phyloP scores from a whole-genome alignment of 75 land plant species.

The Ceratopteris richardii region DNA sequence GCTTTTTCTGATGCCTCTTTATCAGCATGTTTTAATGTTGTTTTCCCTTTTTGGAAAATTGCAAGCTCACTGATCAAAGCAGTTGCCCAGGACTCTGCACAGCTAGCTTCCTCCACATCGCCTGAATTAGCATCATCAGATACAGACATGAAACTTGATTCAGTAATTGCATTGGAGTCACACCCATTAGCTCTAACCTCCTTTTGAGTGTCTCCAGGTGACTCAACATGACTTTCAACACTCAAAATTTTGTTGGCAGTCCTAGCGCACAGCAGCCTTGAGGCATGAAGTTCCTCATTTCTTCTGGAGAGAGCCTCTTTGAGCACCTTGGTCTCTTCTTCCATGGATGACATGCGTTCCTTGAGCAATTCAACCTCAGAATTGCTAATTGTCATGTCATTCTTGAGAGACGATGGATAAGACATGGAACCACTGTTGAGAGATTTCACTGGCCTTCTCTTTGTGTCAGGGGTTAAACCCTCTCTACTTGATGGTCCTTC shows the following conservation, averaged over 20 bases:
- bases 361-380: background rate
- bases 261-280: background rate
- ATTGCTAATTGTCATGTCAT: background rate
- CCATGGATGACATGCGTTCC: background rate
- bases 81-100: background rate
- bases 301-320: background rate
- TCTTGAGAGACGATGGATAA: background rate
- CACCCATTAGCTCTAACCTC: conserved; percentile 3
- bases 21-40: background rate
- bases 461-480: no score
- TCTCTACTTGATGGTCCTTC: background rate
- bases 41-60: background rate
- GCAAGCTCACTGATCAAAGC: background rate
- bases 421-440: no score
- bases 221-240: background rate
- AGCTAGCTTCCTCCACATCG: background rate
- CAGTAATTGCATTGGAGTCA: background rate
- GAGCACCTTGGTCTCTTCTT: background rate
- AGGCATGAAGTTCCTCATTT: background rate
- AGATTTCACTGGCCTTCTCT: background rate
- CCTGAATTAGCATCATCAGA: conserved; percentile 1
- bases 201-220: background rate
- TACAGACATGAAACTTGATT: background rate
- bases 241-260: background rate
- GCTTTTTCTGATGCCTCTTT: no score